These are phyloP conservation scores for Hortiboletus rubellus DNA, from an alignment of 1,284 basidiomycete genomes.

Conservation along the genomic window DNA sequence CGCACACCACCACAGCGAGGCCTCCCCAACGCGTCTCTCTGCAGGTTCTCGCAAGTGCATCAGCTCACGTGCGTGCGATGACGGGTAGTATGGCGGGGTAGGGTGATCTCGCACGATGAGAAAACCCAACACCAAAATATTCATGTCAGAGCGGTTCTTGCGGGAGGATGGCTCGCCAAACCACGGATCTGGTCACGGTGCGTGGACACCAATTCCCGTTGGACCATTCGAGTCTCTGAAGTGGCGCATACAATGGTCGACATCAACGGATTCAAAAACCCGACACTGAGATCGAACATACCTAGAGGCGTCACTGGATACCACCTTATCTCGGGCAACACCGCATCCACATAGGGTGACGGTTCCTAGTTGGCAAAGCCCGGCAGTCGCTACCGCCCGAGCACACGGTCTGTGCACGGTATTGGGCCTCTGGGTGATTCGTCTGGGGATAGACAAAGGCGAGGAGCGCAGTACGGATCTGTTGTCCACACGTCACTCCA, in stretches of 20 bases:
- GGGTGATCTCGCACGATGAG: slow-evolving; percentile 27
- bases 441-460: slow-evolving; percentile 39
- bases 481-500: not conserved
- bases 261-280: slow-evolving; percentile 6
- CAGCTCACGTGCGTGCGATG: not conserved
- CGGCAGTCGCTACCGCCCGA: slow-evolving; percentile 41
- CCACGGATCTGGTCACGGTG: slow-evolving; percentile 16
- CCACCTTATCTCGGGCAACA: slow-evolving; percentile 41
- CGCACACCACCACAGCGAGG: slow-evolving; percentile 29
- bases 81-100: slow-evolving; percentile 17
- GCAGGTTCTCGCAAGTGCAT: slow-evolving; percentile 21
- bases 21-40: slow-evolving; percentile 25
- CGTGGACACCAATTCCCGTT: not conserved
- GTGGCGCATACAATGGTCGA: not conserved
- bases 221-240: not conserved
- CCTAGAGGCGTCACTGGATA: slow-evolving; percentile 20
- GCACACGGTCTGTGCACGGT: slow-evolving; percentile 38
- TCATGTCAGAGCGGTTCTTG: slow-evolving; percentile 28
- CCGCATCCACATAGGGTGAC: slow-evolving; percentile 40
- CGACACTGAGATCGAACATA: not conserved
- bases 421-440: slow-evolving; percentile 35
- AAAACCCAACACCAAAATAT: not conserved
- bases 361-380: slow-evolving; percentile 37
- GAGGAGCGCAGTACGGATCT: slow-evolving; percentile 18
- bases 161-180: slow-evolving; percentile 17